Evolutionary conservation across 2,329 filamentous ascomycete species (phyloP).

Genomic region (Paraphoma chrysanthemicola): DNA sequence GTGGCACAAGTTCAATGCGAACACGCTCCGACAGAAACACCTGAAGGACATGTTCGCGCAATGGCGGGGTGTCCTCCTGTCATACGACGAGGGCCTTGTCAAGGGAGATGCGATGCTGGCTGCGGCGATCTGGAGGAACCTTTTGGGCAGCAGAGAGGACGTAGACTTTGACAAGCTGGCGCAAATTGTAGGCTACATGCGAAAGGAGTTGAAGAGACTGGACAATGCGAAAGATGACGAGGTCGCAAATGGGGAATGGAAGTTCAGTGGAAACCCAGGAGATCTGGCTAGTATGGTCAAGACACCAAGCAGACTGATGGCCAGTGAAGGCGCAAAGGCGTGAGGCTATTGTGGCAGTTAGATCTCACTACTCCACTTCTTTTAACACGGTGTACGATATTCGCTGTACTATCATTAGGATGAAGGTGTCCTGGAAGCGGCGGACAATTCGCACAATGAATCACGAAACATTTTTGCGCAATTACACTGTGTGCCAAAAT

Average conservation of each 20-base stretch:
- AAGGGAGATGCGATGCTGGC: conserved; percentile 80
- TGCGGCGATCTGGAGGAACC: conserved; percentile 88
- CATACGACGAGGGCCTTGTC: conserved; percentile 82
- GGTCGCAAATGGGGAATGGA: conserved; percentile 56
- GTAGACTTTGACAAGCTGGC: conserved; percentile 68
- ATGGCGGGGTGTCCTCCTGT: conserved; percentile 85
- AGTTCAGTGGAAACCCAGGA: conserved; percentile 57
- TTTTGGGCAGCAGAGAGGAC: conserved; percentile 77
- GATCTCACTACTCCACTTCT: neutral
- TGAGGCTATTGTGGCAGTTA: neutral
- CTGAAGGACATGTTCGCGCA: conserved; percentile 90
- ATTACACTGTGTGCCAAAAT: too few species aligned
- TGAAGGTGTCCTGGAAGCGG: too few species aligned
- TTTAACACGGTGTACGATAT: neutral
- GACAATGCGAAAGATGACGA: conserved; percentile 61
- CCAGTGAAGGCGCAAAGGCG: conserved; percentile 17
- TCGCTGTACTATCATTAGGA: too few species aligned
- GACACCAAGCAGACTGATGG: conserved; percentile 30
- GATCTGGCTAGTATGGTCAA: conserved; percentile 38
- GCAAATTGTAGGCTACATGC: conserved; percentile 68
- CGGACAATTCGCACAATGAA: too few species aligned
- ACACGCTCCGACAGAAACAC: conserved; percentile 65
- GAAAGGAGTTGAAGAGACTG: conserved; percentile 62
- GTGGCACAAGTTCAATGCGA: conserved; percentile 71
- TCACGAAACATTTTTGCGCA: too few species aligned